phyloP scores from a whole-genome alignment of 2,329 filamentous ascomycete species.

The Penicillium sp. region DNA sequence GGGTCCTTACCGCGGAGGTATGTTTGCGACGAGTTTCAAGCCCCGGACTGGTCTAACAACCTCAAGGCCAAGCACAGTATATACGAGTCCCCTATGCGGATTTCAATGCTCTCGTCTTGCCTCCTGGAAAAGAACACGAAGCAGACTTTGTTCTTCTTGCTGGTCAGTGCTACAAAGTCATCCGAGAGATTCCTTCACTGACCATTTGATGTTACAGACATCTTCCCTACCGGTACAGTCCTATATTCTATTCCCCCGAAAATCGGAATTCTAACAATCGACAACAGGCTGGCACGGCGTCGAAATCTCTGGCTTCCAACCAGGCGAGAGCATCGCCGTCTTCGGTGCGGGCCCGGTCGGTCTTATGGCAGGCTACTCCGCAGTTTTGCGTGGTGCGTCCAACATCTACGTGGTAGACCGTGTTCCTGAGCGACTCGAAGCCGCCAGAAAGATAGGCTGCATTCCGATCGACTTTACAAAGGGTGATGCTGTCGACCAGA shows the following conservation, averaged over 20 bases:
- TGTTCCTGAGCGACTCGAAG: conserved; percentile 58
- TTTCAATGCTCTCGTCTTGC: conserved; percentile 64
- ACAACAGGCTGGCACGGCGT: conserved; percentile 29
- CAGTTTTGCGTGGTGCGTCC: conserved; percentile 59
- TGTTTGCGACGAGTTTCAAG: neutral
- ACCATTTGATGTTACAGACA: conserved; percentile 5
- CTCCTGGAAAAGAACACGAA: conserved; percentile 61
- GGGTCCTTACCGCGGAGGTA: conserved; percentile 50
- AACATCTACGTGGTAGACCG: conserved; percentile 64
- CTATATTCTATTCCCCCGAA: no score
- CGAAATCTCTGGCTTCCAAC: conserved; percentile 56
- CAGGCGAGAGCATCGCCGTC: conserved; percentile 63
- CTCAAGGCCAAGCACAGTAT: conserved; percentile 58
- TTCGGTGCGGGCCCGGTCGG: conserved; percentile 67
- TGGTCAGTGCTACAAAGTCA: conserved; percentile 22
- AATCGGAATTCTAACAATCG: neutral
- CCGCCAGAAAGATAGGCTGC: conserved; percentile 62
- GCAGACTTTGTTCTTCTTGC: conserved; percentile 50
- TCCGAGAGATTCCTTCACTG: neutral
- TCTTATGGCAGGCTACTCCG: conserved; percentile 66
- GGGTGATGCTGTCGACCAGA: conserved; percentile 57
- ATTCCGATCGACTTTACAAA: conserved; percentile 62
- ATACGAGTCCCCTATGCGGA: conserved; percentile 66
- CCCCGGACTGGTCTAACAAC: neutral
- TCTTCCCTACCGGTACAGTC: conserved; percentile 22